Percentiles rank a stretch among this genome's conserved stretches.
phyloP scores from a whole-genome alignment of 78 protist genomes.

The Pelomyxa schiedti region DNA sequence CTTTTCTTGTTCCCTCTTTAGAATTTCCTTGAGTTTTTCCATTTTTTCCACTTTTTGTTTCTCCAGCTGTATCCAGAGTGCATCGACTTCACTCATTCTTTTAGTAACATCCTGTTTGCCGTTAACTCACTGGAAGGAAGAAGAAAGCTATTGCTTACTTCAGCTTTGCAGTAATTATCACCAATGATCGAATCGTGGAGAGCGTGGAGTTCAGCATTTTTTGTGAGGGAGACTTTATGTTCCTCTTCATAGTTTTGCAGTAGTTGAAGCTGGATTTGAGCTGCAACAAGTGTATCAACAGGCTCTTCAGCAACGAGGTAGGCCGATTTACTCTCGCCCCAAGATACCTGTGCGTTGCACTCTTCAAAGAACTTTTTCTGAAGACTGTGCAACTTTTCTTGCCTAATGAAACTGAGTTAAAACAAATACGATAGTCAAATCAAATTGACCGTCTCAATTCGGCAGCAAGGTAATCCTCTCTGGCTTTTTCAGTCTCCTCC shows the following conservation, averaged over 20 bases:
- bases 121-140: too few relatives aligned
- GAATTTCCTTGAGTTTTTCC: not conserved
- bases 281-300: not conserved
- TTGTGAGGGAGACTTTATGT: not conserved
- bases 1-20: not conserved
- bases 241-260: not conserved
- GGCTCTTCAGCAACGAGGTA: not conserved
- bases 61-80: not conserved
- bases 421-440: too few relatives aligned
- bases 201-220: not conserved
- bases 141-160: too few relatives aligned
- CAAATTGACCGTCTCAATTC: slow-evolving; percentile 3
- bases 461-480: not conserved
- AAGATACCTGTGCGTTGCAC: not conserved
- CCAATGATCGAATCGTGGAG: not conserved
- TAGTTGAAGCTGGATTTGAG: not conserved
- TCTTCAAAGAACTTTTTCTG: not conserved
- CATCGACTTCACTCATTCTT: not conserved
- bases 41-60: not conserved
- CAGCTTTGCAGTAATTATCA: not conserved
- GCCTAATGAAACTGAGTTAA: too few relatives aligned
- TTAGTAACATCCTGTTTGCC: not conserved
- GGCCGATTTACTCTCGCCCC: not conserved
- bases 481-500: not conserved
- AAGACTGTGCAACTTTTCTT: not conserved